Percentiles rank a stretch among this genome's conserved stretches.
Evolutionary conservation across 176 grass and related monocot species (phyloP).

Genomic region (Ampelocalamus luodianensis): DNA sequence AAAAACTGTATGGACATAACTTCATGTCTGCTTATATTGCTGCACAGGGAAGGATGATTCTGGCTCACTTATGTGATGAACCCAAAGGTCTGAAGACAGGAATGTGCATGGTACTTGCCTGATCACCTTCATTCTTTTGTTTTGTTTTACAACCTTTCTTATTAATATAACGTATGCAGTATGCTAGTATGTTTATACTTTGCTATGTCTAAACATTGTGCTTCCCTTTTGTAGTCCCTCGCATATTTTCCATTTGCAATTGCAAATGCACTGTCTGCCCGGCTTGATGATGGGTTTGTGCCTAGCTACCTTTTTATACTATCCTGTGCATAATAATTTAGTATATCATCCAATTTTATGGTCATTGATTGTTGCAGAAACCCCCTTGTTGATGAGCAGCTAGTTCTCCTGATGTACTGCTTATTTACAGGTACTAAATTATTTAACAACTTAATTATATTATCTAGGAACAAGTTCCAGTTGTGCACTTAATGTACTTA

Average conservation of each 20-base stretch:
- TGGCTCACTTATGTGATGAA: constrained; percentile 97
- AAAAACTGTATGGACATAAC: constrained; percentile 6
- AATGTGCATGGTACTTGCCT: constrained; percentile 90
- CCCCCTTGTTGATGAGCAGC: constrained; percentile 87
- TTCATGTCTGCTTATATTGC: constrained; percentile 37
- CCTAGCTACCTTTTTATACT: constrained; percentile 18
- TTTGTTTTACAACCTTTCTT: constrained; percentile 18
- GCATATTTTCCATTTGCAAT: constrained; percentile 89
- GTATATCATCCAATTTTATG: constrained; percentile 32
- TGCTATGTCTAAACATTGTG: constrained; percentile 27
- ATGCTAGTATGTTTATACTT: constrained; percentile 3
- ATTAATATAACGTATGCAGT: neutral
- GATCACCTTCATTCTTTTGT: constrained; percentile 36
- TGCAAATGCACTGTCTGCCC: constrained; percentile 87
- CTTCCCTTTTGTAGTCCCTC: constrained; percentile 65
- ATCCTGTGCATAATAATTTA: constrained; percentile 26
- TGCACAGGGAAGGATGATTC: constrained; percentile 92
- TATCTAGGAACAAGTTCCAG: constrained; percentile 2
- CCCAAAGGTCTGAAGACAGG: constrained; percentile 98
- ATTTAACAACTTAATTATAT: neutral
- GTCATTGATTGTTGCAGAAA: constrained; percentile 54
- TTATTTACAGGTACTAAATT: constrained; percentile 72
- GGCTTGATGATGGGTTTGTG: constrained; percentile 84
- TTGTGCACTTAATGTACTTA: neutral
- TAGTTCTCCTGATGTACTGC: constrained; percentile 88